phyloP scores from a whole-genome alignment of 2,329 filamentous ascomycete genomes.

The Aspergillus transmontanensis region DNA sequence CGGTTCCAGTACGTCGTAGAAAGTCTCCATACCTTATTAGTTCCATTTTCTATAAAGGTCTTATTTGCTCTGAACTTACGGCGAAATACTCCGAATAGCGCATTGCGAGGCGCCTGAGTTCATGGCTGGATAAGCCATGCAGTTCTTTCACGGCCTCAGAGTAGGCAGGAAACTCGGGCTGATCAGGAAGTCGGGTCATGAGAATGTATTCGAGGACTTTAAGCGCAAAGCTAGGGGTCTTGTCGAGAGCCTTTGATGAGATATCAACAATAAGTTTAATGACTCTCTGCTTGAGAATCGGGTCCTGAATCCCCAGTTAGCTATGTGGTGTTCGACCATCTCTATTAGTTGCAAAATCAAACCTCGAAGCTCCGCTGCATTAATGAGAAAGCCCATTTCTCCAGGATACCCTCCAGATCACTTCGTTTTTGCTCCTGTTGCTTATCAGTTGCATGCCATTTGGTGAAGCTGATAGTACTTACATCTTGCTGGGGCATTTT shows the following conservation, averaged over 20 bases:
- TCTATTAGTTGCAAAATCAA: constrained; percentile 10
- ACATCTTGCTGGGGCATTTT: constrained; percentile 54
- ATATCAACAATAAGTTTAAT: constrained; percentile 83
- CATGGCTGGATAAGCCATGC: constrained; percentile 79
- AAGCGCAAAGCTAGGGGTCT: constrained; percentile 78
- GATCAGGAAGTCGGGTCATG: constrained; percentile 74
- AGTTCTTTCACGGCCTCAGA: constrained; percentile 89
- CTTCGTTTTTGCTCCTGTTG: constrained; percentile 40
- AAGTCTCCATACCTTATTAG: constrained; percentile 56
- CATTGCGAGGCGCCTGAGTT: constrained; percentile 83
- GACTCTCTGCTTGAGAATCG: constrained; percentile 77
- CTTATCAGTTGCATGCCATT: constrained; percentile 10
- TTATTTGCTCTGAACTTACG: constrained; percentile 47
- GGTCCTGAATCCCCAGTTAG: constrained; percentile 58
- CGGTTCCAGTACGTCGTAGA: constrained; percentile 83
- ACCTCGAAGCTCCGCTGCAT: constrained; percentile 46
- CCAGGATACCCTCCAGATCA: constrained; percentile 41
- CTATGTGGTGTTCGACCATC: neutral
- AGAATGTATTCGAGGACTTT: constrained; percentile 90
- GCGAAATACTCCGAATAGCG: constrained; percentile 91
- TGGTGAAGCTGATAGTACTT: constrained; percentile 17
- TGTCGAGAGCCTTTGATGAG: constrained; percentile 77
- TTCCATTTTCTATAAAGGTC: neutral
- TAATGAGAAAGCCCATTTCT: constrained; percentile 44
- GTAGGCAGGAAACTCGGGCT: constrained; percentile 71